These are phyloP conservation scores for Moricandia arvensis DNA, from an alignment of 345 rosid genomes.

Conservation along the genomic window DNA sequence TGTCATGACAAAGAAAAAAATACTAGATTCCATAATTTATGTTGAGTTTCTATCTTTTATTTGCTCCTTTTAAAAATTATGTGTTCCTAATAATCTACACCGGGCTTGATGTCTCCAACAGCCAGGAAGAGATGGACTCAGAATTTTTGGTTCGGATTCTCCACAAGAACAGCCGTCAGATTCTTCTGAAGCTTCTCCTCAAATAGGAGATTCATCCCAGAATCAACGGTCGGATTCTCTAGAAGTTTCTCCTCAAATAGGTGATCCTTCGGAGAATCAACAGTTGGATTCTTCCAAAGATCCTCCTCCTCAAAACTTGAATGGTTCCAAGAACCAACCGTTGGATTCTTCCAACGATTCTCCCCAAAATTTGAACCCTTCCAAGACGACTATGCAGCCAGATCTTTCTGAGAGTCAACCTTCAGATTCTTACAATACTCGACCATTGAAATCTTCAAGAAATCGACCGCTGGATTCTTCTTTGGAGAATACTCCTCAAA, in stretches of 20 bases:
- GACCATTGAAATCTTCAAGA: background rate
- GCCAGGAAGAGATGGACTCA: background rate
- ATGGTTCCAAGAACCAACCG: background rate
- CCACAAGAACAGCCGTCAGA: background rate
- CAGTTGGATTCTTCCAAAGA: background rate
- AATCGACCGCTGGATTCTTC: background rate
- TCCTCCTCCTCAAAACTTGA: background rate
- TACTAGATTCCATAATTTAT: background rate
- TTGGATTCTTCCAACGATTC: background rate
- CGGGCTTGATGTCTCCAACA: background rate
- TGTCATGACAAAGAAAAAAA: no score
- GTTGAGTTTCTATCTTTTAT: background rate
- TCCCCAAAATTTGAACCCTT: background rate
- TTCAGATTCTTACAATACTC: background rate
- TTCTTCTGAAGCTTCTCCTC: background rate
- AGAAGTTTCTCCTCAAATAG: background rate
- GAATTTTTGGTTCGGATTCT: slow-evolving; percentile 13
- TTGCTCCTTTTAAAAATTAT: background rate
- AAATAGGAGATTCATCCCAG: background rate
- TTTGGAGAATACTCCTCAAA: background rate
- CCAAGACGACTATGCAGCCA: no score
- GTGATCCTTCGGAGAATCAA: background rate
- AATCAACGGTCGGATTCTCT: background rate
- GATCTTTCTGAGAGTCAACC: no score
- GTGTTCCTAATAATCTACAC: background rate